Evolutionary conservation across 169 alveolate species (phyloP).

Genomic region (Cryptosporidium ubiquitum): DNA sequence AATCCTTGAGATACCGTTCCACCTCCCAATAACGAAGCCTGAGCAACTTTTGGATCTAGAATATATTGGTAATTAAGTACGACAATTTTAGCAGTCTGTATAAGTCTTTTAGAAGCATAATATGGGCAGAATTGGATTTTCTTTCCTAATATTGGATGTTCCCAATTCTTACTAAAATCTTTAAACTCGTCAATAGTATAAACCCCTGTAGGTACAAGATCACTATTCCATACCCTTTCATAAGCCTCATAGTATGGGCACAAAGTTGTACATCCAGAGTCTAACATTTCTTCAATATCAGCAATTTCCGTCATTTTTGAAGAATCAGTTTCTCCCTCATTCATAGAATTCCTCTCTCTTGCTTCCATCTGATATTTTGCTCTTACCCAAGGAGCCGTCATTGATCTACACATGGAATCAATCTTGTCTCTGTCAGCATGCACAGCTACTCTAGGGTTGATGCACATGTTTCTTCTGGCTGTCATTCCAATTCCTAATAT

Average conservation of each 20-base stretch:
- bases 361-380: constrained; percentile 43
- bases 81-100: constrained; percentile 93
- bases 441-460: constrained; percentile 88
- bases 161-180: constrained; percentile 83
- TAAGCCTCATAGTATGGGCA: constrained; percentile 86
- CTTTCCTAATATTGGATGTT: constrained; percentile 79
- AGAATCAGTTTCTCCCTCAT: constrained; percentile 12
- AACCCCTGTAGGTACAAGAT: constrained; percentile 87
- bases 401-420: constrained; percentile 84
- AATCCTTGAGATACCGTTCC: constrained; percentile 69
- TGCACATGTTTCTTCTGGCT: constrained; percentile 93
- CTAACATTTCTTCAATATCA: constrained; percentile 63
- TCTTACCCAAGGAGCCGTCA: constrained; percentile 90
- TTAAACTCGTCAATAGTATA: constrained; percentile 95
- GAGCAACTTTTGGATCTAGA: constrained; percentile 95
- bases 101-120: constrained; percentile 92
- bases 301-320: constrained; percentile 29
- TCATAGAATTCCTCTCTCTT: not conserved
- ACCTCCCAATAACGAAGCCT: constrained; percentile 74
- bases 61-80: constrained; percentile 95
- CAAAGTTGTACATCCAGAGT: constrained; percentile 64
- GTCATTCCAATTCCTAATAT: constrained; percentile 89
- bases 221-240: constrained; percentile 82
- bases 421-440: constrained; percentile 90
- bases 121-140: constrained; percentile 92